phyloP scores from a whole-genome alignment of 2,329 filamentous ascomycete species.

The Ophiosphaerella herpotricha region DNA sequence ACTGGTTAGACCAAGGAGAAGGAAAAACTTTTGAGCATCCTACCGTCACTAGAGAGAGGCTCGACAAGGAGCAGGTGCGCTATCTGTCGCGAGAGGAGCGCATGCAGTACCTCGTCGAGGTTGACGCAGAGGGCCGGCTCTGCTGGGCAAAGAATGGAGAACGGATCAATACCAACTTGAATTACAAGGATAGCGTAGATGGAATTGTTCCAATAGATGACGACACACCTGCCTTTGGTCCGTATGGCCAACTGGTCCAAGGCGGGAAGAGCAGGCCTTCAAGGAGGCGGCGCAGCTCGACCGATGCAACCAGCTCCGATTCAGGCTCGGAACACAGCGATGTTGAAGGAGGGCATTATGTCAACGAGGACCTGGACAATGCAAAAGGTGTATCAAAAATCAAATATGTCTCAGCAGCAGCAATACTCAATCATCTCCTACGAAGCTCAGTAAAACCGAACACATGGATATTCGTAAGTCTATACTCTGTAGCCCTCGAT shows the following conservation, averaged over 20 bases:
- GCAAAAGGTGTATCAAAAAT: constrained; percentile 65
- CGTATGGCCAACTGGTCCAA: constrained; percentile 28
- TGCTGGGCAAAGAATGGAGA: constrained; percentile 84
- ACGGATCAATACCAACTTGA: constrained; percentile 74
- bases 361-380: constrained; percentile 65
- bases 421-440: constrained; percentile 77
- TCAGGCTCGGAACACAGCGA: constrained; percentile 57
- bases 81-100: constrained; percentile 85
- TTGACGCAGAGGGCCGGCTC: constrained; percentile 75
- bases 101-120: constrained; percentile 75
- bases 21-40: constrained; percentile 72
- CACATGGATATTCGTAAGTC: constrained; percentile 83
- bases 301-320: constrained; percentile 36
- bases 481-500: background rate
- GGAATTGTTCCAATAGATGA: constrained; percentile 57
- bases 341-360: constrained; percentile 67
- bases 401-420: constrained; percentile 70
- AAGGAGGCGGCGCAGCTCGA: constrained; percentile 22
- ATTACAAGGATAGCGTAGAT: constrained; percentile 78
- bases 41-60: constrained; percentile 71
- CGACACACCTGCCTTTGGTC: constrained; percentile 48
- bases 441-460: constrained; percentile 81
- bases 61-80: constrained; percentile 79
- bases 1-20: constrained; percentile 85
- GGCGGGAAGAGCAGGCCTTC: constrained; percentile 25